Evolutionary conservation across 2,329 filamentous ascomycete genomes (phyloP).

Genomic region (Cladobotryum mycophilum): DNA sequence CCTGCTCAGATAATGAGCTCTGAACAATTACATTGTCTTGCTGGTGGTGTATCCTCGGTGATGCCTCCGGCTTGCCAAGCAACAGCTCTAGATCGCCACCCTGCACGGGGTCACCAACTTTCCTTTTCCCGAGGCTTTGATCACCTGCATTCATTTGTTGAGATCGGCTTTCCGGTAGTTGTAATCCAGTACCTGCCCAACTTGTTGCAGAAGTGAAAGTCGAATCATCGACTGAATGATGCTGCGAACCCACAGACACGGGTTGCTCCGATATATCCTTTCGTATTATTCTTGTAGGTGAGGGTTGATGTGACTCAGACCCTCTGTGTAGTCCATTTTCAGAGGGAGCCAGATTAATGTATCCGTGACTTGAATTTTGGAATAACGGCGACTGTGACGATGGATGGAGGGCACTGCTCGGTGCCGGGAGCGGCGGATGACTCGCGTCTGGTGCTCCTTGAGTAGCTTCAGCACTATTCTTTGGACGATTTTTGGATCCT

Average conservation of each 20-base stretch:
- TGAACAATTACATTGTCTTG: constrained; percentile 10
- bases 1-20: constrained; percentile 9
- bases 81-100: not conserved
- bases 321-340: constrained; percentile 1
- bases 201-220: not conserved
- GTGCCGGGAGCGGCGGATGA: not conserved
- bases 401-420: constrained; percentile 2
- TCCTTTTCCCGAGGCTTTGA: constrained; percentile 5
- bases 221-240: constrained; percentile 1
- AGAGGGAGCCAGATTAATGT: constrained; percentile 2
- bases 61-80: not conserved
- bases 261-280: not conserved
- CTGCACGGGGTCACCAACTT: constrained; percentile 4
- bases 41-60: constrained; percentile 6
- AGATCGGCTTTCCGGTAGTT: not conserved
- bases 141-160: constrained; percentile 3
- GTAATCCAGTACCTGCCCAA: constrained; percentile 6
- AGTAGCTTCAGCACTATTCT: constrained; percentile 15
- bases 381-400: constrained; percentile 12
- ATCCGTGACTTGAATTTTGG: constrained; percentile 11
- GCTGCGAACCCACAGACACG: not conserved
- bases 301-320: constrained; percentile 4
- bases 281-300: not conserved
- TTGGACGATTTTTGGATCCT: constrained; percentile 40
- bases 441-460: constrained; percentile 1